Evolutionary conservation across 2,329 filamentous ascomycete genomes (phyloP).

Genomic region (Lojkania enalia): DNA sequence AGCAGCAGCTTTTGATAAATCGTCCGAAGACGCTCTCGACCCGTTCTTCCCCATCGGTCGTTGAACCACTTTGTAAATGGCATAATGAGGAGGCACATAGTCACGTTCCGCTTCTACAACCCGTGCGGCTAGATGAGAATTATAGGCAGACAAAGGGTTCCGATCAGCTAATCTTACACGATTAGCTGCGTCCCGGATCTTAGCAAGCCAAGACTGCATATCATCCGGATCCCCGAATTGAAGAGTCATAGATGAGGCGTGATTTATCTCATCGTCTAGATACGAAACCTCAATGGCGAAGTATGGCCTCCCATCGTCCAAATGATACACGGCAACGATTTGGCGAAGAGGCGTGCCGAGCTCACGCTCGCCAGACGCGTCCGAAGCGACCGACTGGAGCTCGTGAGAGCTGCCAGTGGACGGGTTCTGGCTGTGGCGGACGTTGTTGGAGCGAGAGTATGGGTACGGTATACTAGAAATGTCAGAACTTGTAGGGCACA

Average conservation of each 20-base stretch:
- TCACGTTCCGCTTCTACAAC: slow-evolving; percentile 68
- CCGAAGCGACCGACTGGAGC: slow-evolving; percentile 56
- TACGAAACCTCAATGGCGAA: slow-evolving; percentile 70
- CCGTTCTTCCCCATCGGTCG: slow-evolving; percentile 61
- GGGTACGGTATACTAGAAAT: slow-evolving; percentile 32
- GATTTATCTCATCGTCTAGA: slow-evolving; percentile 65
- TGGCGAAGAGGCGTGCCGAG: slow-evolving; percentile 65
- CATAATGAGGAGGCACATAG: slow-evolving; percentile 69
- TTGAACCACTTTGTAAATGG: slow-evolving; percentile 70
- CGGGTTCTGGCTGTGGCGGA: slow-evolving; percentile 60
- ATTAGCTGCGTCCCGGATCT: slow-evolving; percentile 63
- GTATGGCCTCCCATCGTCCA: slow-evolving; percentile 68
- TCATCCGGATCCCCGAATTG: slow-evolving; percentile 67
- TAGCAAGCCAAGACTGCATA: slow-evolving; percentile 65
- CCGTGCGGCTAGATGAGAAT: slow-evolving; percentile 64
- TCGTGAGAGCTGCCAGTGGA: slow-evolving; percentile 66
- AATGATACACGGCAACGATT: slow-evolving; percentile 67
- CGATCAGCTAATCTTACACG: slow-evolving; percentile 57
- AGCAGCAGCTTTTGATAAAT: slow-evolving; percentile 65
- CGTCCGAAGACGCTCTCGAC: slow-evolving; percentile 64
- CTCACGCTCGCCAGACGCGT: slow-evolving; percentile 57
- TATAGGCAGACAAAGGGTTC: slow-evolving; percentile 59
- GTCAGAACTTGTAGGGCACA: slow-evolving; percentile 15
- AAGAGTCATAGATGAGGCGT: slow-evolving; percentile 64
- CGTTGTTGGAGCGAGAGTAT: slow-evolving; percentile 48